Evolutionary conservation across 2,329 filamentous ascomycete species (phyloP).

Genomic region (Penicillium sp.): DNA sequence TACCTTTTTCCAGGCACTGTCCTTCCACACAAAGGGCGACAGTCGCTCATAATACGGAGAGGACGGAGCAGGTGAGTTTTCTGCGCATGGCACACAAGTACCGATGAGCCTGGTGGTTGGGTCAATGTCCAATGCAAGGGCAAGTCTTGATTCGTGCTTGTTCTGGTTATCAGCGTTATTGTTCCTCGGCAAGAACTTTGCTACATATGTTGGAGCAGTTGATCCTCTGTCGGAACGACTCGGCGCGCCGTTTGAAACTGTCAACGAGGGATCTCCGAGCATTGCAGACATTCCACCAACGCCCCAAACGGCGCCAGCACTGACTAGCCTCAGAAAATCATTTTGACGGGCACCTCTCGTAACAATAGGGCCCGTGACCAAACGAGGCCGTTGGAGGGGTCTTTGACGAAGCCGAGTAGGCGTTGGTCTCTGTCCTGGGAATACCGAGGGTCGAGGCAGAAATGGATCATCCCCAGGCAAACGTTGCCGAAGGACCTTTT

Average conservation of each 20-base stretch:
- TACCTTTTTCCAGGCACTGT: conserved; percentile 37
- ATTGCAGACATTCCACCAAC: conserved; percentile 66
- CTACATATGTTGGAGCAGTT: conserved; percentile 62
- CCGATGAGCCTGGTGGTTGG: conserved; percentile 62
- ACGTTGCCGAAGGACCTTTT: conserved; percentile 45
- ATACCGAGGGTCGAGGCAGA: conserved; percentile 30
- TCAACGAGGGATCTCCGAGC: conserved; percentile 41
- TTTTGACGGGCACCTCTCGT: conserved; percentile 11
- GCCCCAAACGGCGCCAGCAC: conserved; percentile 68
- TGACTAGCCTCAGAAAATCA: conserved; percentile 49
- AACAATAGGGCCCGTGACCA: conserved; percentile 28
- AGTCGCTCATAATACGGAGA: conserved; percentile 29
- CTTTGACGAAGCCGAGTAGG: conserved; percentile 15
- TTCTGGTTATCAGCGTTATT: conserved; percentile 58
- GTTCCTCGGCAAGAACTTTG: conserved; percentile 51
- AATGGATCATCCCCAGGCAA: conserved; percentile 52
- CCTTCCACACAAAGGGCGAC: conserved; percentile 38
- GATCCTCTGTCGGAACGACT: conserved; percentile 64
- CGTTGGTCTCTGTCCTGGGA: conserved; percentile 10
- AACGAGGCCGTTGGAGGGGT: conserved; percentile 33
- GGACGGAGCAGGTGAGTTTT: conserved; percentile 23
- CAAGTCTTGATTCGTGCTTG: conserved; percentile 69
- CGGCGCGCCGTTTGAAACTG: conserved; percentile 59
- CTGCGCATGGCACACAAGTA: conserved; percentile 37
- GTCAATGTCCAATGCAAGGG: conserved; percentile 75